Conservation (phyloP, 192 early-diverging fungal genomes). For the Chytriomyces confervae region DNA sequence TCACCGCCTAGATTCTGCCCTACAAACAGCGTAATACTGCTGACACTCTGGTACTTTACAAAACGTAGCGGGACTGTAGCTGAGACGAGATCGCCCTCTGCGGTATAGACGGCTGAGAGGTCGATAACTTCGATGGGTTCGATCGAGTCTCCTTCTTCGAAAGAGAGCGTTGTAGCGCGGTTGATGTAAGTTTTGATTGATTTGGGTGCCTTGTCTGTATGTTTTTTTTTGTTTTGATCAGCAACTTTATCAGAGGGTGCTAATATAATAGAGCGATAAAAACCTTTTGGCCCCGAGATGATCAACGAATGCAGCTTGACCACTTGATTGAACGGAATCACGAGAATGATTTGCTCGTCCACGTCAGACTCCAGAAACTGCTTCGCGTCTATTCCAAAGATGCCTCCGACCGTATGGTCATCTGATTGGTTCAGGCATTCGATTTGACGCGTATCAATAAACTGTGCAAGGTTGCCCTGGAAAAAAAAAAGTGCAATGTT, state of each 20-base stretch:
- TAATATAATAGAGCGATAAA: slow-evolving; percentile 42
- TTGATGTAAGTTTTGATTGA: slow-evolving; percentile 89
- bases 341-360: slow-evolving; percentile 91
- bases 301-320: slow-evolving; percentile 76
- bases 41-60: slow-evolving; percentile 93
- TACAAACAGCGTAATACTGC: slow-evolving; percentile 67
- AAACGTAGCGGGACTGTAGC: slow-evolving; percentile 79
- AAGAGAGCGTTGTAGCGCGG: slow-evolving; percentile 72
- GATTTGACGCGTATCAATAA: slow-evolving; percentile 47
- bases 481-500: not conserved
- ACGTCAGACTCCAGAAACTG: slow-evolving; percentile 86
- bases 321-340: slow-evolving; percentile 86
- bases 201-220: slow-evolving; percentile 79
- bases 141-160: slow-evolving; percentile 84
- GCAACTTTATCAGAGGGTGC: not conserved
- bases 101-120: slow-evolving; percentile 57
- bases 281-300: slow-evolving; percentile 63
- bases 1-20: slow-evolving; percentile 79
- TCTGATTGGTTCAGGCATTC: slow-evolving; percentile 85
- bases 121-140: slow-evolving; percentile 77
- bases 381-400: slow-evolving; percentile 72
- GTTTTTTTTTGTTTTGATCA: not conserved
- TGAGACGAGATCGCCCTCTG: not conserved
- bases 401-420: slow-evolving; percentile 75
- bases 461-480: slow-evolving; percentile 48